Conservation (phyloP, 495 filamentous ascomycete species). For the Stereocaulon alpinum region DNA sequence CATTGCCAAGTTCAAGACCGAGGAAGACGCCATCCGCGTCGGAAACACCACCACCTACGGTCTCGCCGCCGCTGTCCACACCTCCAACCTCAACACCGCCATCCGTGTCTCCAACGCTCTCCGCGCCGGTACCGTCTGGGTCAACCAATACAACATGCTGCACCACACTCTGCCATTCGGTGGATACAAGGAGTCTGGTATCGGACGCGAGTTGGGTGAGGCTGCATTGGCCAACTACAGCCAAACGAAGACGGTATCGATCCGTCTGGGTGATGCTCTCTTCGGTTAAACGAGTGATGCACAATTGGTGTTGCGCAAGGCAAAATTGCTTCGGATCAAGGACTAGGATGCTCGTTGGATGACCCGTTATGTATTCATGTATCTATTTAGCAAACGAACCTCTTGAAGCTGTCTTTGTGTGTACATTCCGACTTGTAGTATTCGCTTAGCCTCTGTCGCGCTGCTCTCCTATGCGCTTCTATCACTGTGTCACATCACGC, state of each 20-base stretch:
- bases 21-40: conserved; percentile 71
- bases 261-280: conserved; percentile 52
- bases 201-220: conserved; percentile 91
- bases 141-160: conserved; percentile 86
- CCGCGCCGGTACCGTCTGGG: conserved; percentile 88
- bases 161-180: conserved; percentile 78
- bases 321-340: not conserved
- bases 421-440: too few species aligned
- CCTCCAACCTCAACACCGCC: conserved; percentile 83
- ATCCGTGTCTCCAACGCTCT: conserved; percentile 76
- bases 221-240: conserved; percentile 89
- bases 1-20: conserved; percentile 86
- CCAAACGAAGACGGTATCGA: conserved; percentile 62
- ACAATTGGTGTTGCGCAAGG: not conserved
- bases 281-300: conserved; percentile 35
- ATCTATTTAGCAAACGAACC: too few species aligned
- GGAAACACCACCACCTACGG: conserved; percentile 75
- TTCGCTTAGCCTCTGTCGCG: too few species aligned
- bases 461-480: too few species aligned
- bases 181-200: conserved; percentile 87
- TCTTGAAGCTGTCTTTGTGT: too few species aligned
- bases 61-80: conserved; percentile 88
- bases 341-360: not conserved
- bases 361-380: not conserved
- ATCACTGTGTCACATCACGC: too few species aligned